Evolutionary conservation across 2,329 filamentous ascomycete species (phyloP).

Genomic region (Huntiella decipiens): DNA sequence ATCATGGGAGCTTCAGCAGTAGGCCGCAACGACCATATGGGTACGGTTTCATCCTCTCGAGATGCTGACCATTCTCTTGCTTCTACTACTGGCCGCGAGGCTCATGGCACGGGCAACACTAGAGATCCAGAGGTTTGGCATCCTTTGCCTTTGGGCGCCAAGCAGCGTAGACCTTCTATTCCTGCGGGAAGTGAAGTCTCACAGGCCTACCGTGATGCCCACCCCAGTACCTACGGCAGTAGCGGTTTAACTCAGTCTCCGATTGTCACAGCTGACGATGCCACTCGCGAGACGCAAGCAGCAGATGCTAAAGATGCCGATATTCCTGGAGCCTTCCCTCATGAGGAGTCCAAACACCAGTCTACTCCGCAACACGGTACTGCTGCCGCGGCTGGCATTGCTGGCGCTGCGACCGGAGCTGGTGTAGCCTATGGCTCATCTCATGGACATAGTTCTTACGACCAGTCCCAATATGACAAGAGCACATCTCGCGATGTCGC

Average conservation of each 20-base stretch:
- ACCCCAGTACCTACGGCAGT: not conserved
- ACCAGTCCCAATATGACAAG: no score
- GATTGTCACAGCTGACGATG: not conserved
- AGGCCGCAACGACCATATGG: not conserved
- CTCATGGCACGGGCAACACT: not conserved
- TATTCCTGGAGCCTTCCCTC: slow-evolving; percentile 7
- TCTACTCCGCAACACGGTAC: not conserved
- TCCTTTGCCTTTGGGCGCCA: slow-evolving; percentile 4
- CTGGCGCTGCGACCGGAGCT: not conserved
- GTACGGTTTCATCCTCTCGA: not conserved
- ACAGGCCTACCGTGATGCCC: not conserved
- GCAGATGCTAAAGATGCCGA: not conserved
- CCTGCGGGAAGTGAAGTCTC: not conserved
- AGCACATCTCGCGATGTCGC: no score
- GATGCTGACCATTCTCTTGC: not conserved
- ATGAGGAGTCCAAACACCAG: not conserved
- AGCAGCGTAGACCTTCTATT: not conserved
- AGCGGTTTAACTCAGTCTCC: not conserved
- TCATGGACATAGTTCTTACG: no score
- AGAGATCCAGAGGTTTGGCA: not conserved
- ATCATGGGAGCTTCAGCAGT: not conserved
- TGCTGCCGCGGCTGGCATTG: slow-evolving; percentile 1
- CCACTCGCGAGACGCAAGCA: not conserved
- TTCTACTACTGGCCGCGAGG: not conserved
- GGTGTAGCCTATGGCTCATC: not conserved